phyloP scores from a whole-genome alignment of 2,329 filamentous ascomycete species.

The Talaromyces verruculosus region DNA sequence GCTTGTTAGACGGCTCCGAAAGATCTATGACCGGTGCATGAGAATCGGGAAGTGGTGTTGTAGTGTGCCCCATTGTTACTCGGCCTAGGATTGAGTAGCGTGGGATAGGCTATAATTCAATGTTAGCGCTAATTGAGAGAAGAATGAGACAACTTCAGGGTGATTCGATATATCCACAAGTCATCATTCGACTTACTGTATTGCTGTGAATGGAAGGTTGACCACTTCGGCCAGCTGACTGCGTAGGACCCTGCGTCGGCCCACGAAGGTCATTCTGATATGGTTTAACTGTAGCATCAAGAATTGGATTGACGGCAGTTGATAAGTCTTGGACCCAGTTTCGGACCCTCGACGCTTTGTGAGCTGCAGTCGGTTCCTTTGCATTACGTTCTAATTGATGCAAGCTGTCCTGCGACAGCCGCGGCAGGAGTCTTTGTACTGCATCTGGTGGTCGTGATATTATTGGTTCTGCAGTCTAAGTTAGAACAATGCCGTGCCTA shows the following conservation, averaged over 20 bases:
- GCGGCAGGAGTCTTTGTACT: not conserved
- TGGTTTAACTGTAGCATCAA: not conserved
- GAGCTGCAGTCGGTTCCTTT: not conserved
- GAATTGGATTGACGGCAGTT: not conserved
- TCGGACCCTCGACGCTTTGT: slow-evolving; percentile 4
- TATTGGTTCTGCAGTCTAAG: not conserved
- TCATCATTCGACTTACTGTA: not conserved
- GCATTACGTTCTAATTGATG: slow-evolving; percentile 12
- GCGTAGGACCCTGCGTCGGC: not conserved
- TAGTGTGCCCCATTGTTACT: not conserved
- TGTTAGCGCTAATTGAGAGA: not conserved
- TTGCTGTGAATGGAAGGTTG: not conserved
- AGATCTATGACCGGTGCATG: not conserved
- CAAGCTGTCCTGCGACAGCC: slow-evolving; percentile 11
- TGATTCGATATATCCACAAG: not conserved
- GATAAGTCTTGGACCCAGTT: slow-evolving; percentile 7
- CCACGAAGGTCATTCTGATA: not conserved
- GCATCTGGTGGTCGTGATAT: slow-evolving; percentile 6
- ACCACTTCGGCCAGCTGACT: not conserved
- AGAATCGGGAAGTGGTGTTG: not conserved
- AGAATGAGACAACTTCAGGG: not conserved
- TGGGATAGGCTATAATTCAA: not conserved
- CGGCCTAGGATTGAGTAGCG: not conserved
- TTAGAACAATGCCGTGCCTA: not conserved
- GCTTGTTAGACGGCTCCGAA: not conserved